phyloP scores from a whole-genome alignment of 208 protist species.

The Acanthamoeba castellanii region DNA sequence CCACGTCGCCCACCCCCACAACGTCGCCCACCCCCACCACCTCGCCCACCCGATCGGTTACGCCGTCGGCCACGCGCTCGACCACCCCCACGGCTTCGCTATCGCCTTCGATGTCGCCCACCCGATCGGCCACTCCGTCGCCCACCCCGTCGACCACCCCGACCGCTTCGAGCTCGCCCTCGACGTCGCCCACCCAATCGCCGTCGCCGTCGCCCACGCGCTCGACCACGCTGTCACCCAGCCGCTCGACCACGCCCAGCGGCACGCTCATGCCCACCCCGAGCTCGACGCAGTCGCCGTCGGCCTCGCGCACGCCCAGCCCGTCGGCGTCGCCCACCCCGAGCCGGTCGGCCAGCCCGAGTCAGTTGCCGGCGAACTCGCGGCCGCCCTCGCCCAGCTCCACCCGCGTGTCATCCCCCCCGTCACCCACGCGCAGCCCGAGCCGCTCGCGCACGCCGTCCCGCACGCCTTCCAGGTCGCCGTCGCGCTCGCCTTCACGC shows the following conservation, averaged over 20 bases:
- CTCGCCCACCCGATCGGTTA: background rate
- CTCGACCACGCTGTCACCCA: background rate
- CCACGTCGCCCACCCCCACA: background rate
- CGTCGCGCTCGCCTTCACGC: background rate
- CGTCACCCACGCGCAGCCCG: no score
- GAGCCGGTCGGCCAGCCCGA: no score
- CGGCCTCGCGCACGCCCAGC: no score
- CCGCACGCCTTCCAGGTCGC: background rate
- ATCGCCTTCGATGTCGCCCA: background rate
- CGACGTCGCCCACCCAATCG: background rate
- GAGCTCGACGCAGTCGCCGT: no score
- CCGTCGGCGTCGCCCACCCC: no score
- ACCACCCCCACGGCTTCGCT: background rate
- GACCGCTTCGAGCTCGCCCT: background rate
- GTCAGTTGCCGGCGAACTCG: no score
- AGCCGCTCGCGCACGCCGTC: no score
- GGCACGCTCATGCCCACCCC: no score
- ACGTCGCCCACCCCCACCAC: no score
- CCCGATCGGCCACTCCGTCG: background rate
- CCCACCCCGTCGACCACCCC: background rate
- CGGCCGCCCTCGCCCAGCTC: no score
- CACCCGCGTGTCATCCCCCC: no score
- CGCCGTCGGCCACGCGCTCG: background rate
- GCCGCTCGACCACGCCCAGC: no score
- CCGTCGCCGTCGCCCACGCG: background rate